Evolutionary conservation across 2,329 filamentous ascomycete genomes (phyloP).

Genomic region (Cladorrhinum sp.): DNA sequence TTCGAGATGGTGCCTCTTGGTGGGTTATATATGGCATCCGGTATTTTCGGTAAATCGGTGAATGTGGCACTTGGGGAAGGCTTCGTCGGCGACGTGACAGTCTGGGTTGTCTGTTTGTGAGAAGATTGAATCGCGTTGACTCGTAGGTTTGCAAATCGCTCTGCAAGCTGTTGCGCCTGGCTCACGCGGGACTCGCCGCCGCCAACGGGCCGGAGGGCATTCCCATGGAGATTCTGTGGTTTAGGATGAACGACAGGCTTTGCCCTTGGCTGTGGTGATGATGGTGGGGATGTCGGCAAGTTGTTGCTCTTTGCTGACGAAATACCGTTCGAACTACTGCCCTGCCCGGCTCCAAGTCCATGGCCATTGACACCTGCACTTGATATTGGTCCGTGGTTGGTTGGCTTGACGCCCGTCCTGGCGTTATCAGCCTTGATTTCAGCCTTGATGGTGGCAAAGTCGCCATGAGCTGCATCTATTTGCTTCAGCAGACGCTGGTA

Average conservation of each 20-base stretch:
- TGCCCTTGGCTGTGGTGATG: conserved; percentile 29
- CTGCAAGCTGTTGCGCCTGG: conserved; percentile 48
- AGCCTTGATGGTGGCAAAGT: conserved; percentile 57
- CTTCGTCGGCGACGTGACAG: conserved; percentile 36
- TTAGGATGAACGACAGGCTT: conserved; percentile 61
- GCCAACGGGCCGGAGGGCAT: conserved; percentile 45
- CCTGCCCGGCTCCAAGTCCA: neutral
- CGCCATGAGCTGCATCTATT: conserved; percentile 45
- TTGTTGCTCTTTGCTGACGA: conserved; percentile 19
- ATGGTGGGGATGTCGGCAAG: conserved; percentile 15
- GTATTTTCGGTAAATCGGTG: conserved; percentile 63
- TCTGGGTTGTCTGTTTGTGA: conserved; percentile 38
- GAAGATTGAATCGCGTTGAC: conserved; percentile 24
- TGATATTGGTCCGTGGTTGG: conserved; percentile 3
- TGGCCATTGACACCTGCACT: neutral
- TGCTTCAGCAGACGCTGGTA: conserved; percentile 51
- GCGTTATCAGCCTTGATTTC: conserved; percentile 62
- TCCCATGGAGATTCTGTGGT: conserved; percentile 63
- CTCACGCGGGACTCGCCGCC: conserved; percentile 29
- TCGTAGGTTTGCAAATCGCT: conserved; percentile 57
- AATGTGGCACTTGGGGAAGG: conserved; percentile 41
- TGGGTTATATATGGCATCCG: conserved; percentile 76
- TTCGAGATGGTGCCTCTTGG: conserved; percentile 67
- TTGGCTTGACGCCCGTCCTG: conserved; percentile 55
- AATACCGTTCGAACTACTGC: neutral